phyloP scores from a whole-genome alignment of 441 rosid genomes.

The Euphorbia neoarborescens region DNA sequence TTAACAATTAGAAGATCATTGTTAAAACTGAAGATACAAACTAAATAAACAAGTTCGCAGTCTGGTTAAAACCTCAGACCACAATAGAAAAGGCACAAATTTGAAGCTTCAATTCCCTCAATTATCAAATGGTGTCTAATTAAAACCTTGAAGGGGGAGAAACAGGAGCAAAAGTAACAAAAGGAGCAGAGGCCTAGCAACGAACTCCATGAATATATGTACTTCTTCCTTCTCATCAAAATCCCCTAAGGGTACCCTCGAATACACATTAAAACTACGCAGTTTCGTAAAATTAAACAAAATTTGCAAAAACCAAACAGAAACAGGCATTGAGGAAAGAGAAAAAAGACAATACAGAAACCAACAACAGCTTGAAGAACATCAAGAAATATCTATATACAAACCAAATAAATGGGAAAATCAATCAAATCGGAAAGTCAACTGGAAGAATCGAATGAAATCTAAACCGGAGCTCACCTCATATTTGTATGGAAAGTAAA shows the following conservation, averaged over 20 bases:
- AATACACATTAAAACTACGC: background rate
- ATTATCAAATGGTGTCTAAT: background rate
- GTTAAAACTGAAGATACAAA: background rate
- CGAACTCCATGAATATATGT: background rate
- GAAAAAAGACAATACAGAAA: background rate
- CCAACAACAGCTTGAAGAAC: background rate
- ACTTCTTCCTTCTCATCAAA: background rate
- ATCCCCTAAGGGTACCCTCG: background rate
- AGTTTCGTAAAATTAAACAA: background rate
- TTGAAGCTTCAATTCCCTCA: background rate
- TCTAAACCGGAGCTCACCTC: constrained; percentile 9
- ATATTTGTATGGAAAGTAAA: background rate
- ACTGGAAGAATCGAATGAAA: background rate
- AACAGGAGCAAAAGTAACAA: background rate
- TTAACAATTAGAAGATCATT: background rate
- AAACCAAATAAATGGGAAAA: background rate
- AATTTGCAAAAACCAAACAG: background rate
- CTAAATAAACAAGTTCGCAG: background rate
- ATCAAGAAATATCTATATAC: no score
- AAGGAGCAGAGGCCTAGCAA: background rate
- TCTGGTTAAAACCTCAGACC: background rate
- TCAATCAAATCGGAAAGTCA: background rate
- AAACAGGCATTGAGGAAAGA: background rate
- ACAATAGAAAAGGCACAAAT: background rate
- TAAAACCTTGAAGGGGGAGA: background rate